phyloP scores from a whole-genome alignment of 208 protist genomes.

The Trypanosoma scelopori region DNA sequence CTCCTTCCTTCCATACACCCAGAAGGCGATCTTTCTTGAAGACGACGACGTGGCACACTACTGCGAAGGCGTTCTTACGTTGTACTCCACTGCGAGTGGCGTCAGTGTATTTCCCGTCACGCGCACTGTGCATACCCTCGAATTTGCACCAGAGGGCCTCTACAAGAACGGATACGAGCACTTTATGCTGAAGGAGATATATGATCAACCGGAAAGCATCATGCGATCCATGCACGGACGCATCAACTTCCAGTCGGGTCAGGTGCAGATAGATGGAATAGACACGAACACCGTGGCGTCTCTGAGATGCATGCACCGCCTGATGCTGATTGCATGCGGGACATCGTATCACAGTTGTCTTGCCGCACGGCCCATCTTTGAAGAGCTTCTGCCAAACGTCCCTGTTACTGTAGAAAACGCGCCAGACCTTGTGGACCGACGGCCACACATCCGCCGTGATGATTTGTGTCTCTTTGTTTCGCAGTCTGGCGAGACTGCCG shows the following conservation, averaged over 20 bases:
- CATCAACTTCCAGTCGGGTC: slow-evolving; percentile 65
- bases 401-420: slow-evolving; percentile 90
- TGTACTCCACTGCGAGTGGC: slow-evolving; percentile 36
- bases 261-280: slow-evolving; percentile 90
- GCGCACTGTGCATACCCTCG: slow-evolving; percentile 67
- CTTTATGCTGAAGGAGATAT: slow-evolving; percentile 98
- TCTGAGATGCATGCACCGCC: slow-evolving; percentile 55
- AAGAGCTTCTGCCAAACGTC: slow-evolving; percentile 89
- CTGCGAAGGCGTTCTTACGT: slow-evolving; percentile 36
- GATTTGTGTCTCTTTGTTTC: slow-evolving; percentile 93
- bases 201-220: slow-evolving; percentile 94
- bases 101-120: slow-evolving; percentile 13
- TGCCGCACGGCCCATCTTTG: slow-evolving; percentile 85
- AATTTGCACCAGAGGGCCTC: slow-evolving; percentile 83
- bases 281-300: slow-evolving; percentile 33
- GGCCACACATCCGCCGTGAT: slow-evolving; percentile 67
- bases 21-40: slow-evolving; percentile 93
- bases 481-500: slow-evolving; percentile 95
- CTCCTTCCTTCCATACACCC: slow-evolving; percentile 93
- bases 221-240: slow-evolving; percentile 92
- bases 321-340: slow-evolving; percentile 96
- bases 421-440: slow-evolving; percentile 92
- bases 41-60: slow-evolving; percentile 93
- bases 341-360: slow-evolving; percentile 92
- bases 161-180: slow-evolving; percentile 91